A percentile compares a stretch with the other conserved stretches of the same genome.
These are phyloP conservation scores for Phaffia australis DNA, from an alignment of 768 basidiomycete species.

Conservation along the genomic window DNA sequence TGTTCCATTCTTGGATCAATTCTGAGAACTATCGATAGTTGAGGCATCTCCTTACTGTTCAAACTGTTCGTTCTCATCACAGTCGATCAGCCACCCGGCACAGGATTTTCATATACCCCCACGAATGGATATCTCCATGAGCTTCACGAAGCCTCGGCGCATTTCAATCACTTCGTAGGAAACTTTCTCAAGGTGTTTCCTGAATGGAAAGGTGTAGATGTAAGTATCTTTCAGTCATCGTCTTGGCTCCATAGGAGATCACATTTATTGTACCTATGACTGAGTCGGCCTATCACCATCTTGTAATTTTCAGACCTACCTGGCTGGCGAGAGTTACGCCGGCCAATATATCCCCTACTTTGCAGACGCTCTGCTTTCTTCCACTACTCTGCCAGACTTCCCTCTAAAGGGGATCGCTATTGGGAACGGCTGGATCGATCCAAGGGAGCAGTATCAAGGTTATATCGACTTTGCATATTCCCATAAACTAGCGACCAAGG, in stretches of 20 bases:
- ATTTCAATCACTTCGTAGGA: slow-evolving; percentile 69
- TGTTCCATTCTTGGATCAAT: not conserved
- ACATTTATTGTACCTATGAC: not conserved
- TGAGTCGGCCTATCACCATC: not conserved
- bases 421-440: slow-evolving; percentile 98
- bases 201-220: slow-evolving; percentile 69
- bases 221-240: slow-evolving; percentile 41
- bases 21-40: not conserved
- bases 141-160: slow-evolving; percentile 57
- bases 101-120: slow-evolving; percentile 80
- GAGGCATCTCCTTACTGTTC: not conserved
- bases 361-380: slow-evolving; percentile 61
- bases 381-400: slow-evolving; percentile 48
- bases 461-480: slow-evolving; percentile 78
- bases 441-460: slow-evolving; percentile 71
- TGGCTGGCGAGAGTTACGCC: slow-evolving; percentile 92
- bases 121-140: slow-evolving; percentile 77
- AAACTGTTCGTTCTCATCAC: slow-evolving; percentile 6
- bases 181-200: slow-evolving; percentile 90
- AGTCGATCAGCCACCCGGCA: slow-evolving; percentile 98
- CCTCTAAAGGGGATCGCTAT: slow-evolving; percentile 73
- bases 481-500: slow-evolving; percentile 62
- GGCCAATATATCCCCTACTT: slow-evolving; percentile 98
- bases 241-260: not conserved
- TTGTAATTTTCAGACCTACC: slow-evolving; percentile 58